These are phyloP conservation scores for Diaporthe sp. DNA, from an alignment of 2,329 filamentous ascomycete genomes.

Conservation along the genomic window DNA sequence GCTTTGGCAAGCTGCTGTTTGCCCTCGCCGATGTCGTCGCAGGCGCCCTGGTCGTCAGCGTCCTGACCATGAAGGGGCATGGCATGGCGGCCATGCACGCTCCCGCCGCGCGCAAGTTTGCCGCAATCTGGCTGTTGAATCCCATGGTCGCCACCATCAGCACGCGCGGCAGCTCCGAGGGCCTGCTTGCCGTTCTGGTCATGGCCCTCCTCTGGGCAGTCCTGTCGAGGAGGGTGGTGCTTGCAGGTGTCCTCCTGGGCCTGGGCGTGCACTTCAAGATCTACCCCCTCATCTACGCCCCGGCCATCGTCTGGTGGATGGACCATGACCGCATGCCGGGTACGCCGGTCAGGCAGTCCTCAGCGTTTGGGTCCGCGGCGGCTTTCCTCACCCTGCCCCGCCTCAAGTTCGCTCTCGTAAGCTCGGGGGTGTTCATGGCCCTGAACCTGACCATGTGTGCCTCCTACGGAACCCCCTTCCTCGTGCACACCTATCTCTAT, in stretches of 20 bases:
- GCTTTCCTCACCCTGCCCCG: constrained; percentile 65
- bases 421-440: constrained; percentile 76
- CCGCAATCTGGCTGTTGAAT: constrained; percentile 92
- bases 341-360: not conserved
- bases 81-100: constrained; percentile 51
- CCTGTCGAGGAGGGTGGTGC: constrained; percentile 65
- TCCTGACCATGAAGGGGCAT: constrained; percentile 49
- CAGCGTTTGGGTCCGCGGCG: constrained; percentile 39
- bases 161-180: constrained; percentile 93
- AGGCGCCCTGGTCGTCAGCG: constrained; percentile 76
- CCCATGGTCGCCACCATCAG: constrained; percentile 99
- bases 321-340: constrained; percentile 61
- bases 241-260: constrained; percentile 82
- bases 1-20: constrained; percentile 89
- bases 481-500: constrained; percentile 92
- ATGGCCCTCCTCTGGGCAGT: constrained; percentile 87
- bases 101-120: constrained; percentile 75
- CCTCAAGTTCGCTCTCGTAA: constrained; percentile 68
- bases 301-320: constrained; percentile 84
- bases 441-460: constrained; percentile 85
- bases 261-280: constrained; percentile 97
- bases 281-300: constrained; percentile 96
- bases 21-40: constrained; percentile 85
- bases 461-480: constrained; percentile 81
- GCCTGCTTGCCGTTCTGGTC: constrained; percentile 86